Percentiles rank a stretch among this genome's conserved stretches.
Evolutionary conservation across 176 grass and related monocot genomes (phyloP).

Genomic region (Triticum aestivum): IWGSC_CS_RefSeq_v2.1 NC_057796.1:243589117-243589616

Average conservation of each 20-base stretch:
- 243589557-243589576: constrained; percentile 95
- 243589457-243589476: constrained; percentile 42
- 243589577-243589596: constrained; percentile 81
- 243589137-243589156: not conserved
- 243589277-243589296: not conserved
- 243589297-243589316: not conserved
- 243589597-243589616: constrained; percentile 92
- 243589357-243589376: not conserved
- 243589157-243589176: constrained; percentile 56
- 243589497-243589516: constrained; percentile 66
- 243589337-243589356: not conserved
- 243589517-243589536: constrained; percentile 54
- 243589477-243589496: constrained; percentile 46
- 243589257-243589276: not conserved
- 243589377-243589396: not conserved
- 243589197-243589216: constrained; percentile 53
- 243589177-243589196: constrained; percentile 58
- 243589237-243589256: constrained; percentile 64
- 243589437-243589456: not conserved
- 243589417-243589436: too few relatives aligned
- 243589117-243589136: not conserved
- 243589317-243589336: not conserved
- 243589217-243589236: constrained; percentile 44
- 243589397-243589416: not conserved
- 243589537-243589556: constrained; percentile 36